Conservation (phyloP, 768 basidiomycete species). For the Mycena capillaripes region DNA sequence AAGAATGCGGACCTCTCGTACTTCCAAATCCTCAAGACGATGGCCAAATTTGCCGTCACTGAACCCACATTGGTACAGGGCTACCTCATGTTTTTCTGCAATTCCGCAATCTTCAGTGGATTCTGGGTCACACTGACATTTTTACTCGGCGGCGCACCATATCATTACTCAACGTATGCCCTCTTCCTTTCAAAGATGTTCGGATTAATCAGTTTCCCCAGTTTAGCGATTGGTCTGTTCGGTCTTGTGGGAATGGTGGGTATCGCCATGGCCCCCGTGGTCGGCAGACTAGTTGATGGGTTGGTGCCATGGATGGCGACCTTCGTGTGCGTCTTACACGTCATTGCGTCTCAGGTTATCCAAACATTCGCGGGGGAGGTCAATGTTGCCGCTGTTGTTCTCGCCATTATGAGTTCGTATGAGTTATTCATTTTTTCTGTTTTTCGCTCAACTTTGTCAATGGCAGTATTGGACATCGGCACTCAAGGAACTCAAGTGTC, state of each 20-base stretch:
- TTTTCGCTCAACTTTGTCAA: not conserved
- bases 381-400: constrained; percentile 64
- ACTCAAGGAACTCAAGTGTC: constrained; percentile 69
- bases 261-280: constrained; percentile 64
- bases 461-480: constrained; percentile 58
- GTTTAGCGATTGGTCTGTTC: constrained; percentile 69
- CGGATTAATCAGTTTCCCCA: constrained; percentile 58
- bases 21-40: constrained; percentile 65
- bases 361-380: constrained; percentile 65
- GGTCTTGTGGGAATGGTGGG: constrained; percentile 69
- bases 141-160: constrained; percentile 51
- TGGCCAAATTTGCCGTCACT: constrained; percentile 69
- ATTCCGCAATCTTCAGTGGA: constrained; percentile 51
- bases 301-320: constrained; percentile 72
- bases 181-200: not conserved
- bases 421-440: not conserved
- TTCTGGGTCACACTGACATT: constrained; percentile 51
- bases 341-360: constrained; percentile 58
- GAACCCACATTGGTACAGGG: constrained; percentile 72
- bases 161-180: constrained; percentile 65
- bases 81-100: constrained; percentile 58
- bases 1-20: constrained; percentile 67
- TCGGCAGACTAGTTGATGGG: constrained; percentile 66
- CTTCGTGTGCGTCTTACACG: constrained; percentile 55
- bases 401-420: constrained; percentile 59